These are phyloP conservation scores for Nephelium lappaceum DNA, from an alignment of 345 rosid genomes.

Conservation along the genomic window DNA sequence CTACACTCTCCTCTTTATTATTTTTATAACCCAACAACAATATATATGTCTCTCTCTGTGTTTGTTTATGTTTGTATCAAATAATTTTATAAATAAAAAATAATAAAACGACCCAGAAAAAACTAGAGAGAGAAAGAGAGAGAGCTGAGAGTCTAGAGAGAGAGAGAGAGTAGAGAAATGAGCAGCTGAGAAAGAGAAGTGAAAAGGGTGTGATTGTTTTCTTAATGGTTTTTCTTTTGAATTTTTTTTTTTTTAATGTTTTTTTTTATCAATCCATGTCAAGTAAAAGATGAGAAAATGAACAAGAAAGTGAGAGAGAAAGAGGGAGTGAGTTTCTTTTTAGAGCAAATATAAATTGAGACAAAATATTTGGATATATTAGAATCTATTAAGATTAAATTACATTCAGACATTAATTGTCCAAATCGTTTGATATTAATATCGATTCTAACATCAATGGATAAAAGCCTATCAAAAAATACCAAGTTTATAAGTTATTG, in stretches of 20 bases:
- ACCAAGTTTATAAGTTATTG: too few species aligned
- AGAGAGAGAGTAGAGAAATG: background rate
- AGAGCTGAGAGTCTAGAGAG: background rate
- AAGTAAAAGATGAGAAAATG: background rate
- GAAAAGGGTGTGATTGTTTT: slow-evolving; percentile 1
- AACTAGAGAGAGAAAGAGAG: slow-evolving; percentile 1
- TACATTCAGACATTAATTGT: too few species aligned
- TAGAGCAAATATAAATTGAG: too few species aligned
- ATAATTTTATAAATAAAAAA: background rate
- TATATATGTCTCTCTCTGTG: background rate
- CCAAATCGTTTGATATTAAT: too few species aligned
- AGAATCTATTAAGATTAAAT: too few species aligned
- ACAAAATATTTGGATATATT: too few species aligned
- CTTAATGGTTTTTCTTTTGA: background rate
- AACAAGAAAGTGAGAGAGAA: background rate
- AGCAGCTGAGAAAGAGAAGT: background rate
- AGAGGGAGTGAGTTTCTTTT: background rate
- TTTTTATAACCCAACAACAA: background rate
- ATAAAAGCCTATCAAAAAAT: too few species aligned
- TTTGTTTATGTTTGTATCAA: background rate
- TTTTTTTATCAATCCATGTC: slow-evolving; percentile 15
- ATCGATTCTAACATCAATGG: too few species aligned
- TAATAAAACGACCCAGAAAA: background rate
- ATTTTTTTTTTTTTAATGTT: background rate
- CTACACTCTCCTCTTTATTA: background rate